These are phyloP conservation scores for Triticum dicoccoides DNA, from an alignment of 176 grass and related monocot species.

Conservation along the genomic window DNA sequence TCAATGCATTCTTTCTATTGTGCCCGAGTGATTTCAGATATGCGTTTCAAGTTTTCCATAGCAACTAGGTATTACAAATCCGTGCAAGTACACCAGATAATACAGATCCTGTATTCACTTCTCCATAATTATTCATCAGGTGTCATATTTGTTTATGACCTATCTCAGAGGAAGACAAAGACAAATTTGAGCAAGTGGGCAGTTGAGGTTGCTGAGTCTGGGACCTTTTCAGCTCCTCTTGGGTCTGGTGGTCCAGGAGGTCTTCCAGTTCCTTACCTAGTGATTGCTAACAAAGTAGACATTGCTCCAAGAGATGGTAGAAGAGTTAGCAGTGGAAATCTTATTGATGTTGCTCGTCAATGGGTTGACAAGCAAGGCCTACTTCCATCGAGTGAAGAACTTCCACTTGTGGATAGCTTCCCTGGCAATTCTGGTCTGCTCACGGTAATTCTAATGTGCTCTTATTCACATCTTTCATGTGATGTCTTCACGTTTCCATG, in stretches of 20 bases:
- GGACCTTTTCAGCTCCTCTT: constrained; percentile 91
- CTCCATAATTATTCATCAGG: constrained; percentile 57
- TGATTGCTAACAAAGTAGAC: constrained; percentile 95
- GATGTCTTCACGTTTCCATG: background rate
- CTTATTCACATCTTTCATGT: background rate
- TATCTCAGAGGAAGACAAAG: constrained; percentile 92
- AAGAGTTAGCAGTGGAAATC: constrained; percentile 98
- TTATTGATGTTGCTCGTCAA: constrained; percentile 93
- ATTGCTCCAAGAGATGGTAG: constrained; percentile 73
- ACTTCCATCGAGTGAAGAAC: constrained; percentile 78
- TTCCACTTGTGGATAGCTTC: constrained; percentile 82
- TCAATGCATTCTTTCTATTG: background rate
- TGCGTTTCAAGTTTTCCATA: no score
- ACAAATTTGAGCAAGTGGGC: constrained; percentile 91
- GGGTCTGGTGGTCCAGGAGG: constrained; percentile 92
- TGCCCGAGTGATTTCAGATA: background rate
- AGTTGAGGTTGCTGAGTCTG: constrained; percentile 69
- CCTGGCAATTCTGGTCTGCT: constrained; percentile 82
- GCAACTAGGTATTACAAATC: no score
- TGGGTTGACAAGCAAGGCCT: constrained; percentile 98
- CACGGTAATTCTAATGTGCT: constrained; percentile 52
- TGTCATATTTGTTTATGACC: constrained; percentile 98
- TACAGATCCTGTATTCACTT: constrained; percentile 29
- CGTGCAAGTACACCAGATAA: background rate
- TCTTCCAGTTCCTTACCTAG: constrained; percentile 91